Evolutionary conservation across 108 stramenopile species (phyloP).

Genomic region (Bacterosira constricta): DNA sequence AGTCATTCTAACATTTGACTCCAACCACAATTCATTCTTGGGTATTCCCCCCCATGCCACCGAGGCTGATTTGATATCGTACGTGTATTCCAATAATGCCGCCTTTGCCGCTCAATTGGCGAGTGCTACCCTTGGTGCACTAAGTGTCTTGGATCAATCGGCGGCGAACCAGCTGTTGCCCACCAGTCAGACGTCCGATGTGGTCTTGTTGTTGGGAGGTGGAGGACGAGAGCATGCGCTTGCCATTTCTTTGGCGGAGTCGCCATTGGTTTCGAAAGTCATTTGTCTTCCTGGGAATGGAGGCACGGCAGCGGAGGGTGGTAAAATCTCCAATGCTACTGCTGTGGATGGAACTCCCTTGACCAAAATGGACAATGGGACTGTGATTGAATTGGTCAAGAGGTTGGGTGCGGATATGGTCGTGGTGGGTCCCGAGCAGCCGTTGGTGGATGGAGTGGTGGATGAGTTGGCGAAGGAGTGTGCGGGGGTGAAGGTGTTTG

Average conservation of each 20-base stretch:
- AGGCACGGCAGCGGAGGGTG: slow-evolving; percentile 72
- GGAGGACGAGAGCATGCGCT: slow-evolving; percentile 91
- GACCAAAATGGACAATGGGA: slow-evolving; percentile 63
- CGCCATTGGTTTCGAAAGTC: slow-evolving; percentile 73
- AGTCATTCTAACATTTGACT: slow-evolving; percentile 58
- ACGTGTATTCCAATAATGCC: slow-evolving; percentile 21
- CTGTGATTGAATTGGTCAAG: slow-evolving; percentile 69
- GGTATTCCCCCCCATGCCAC: not conserved
- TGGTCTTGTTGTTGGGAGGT: slow-evolving; percentile 83
- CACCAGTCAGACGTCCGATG: slow-evolving; percentile 48
- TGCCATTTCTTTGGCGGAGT: slow-evolving; percentile 79
- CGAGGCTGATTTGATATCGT: not conserved
- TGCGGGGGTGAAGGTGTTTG: slow-evolving; percentile 91
- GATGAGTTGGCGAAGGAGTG: slow-evolving; percentile 82
- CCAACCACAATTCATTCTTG: slow-evolving; percentile 43
- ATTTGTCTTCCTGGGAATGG: slow-evolving; percentile 89
- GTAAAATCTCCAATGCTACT: slow-evolving; percentile 68
- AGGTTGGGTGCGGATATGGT: slow-evolving; percentile 76
- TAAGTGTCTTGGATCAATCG: slow-evolving; percentile 54
- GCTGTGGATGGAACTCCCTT: slow-evolving; percentile 35
- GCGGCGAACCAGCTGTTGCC: slow-evolving; percentile 50
- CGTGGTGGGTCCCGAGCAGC: slow-evolving; percentile 97
- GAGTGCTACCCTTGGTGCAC: slow-evolving; percentile 45
- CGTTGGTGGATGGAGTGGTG: slow-evolving; percentile 93
- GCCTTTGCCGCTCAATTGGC: too few relatives aligned